These are phyloP conservation scores for Hypomyces perniciosus DNA, from an alignment of 2,329 filamentous ascomycete species.

Conservation along the genomic window DNA sequence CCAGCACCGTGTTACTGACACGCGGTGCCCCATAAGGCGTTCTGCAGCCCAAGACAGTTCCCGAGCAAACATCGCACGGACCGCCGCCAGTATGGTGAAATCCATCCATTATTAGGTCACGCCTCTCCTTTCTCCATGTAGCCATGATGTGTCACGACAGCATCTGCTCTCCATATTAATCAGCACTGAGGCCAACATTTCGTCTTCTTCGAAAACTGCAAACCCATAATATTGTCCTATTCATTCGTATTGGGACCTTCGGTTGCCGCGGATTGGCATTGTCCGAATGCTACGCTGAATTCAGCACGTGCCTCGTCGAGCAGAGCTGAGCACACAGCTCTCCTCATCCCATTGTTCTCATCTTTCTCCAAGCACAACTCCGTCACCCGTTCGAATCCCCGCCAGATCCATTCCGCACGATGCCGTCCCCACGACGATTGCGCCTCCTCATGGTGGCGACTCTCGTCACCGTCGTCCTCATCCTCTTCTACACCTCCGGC, in stretches of 20 bases:
- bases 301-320: too few relatives aligned
- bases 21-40: too few relatives aligned
- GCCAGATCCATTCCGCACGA: conserved; percentile 27
- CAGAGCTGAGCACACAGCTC: background rate
- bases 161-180: background rate
- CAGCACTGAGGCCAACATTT: background rate
- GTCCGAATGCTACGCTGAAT: too few relatives aligned
- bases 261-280: too few relatives aligned
- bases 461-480: conserved; percentile 57
- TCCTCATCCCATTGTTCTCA: background rate
- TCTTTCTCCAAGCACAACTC: conserved; percentile 9
- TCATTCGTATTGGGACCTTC: too few relatives aligned
- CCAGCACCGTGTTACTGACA: too few relatives aligned
- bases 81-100: background rate
- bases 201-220: too few relatives aligned
- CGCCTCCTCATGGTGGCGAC: conserved; percentile 60
- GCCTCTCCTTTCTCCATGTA: conserved; percentile 6
- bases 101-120: conserved; percentile 6
- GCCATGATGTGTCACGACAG: conserved; percentile 7
- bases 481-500: conserved; percentile 67
- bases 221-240: too few relatives aligned
- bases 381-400: conserved; percentile 14
- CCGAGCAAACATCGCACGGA: too few relatives aligned
- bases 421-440: conserved; percentile 66
- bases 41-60: too few relatives aligned